These are phyloP conservation scores for Pelargonium cotyledonis DNA, from an alignment of 441 rosid genomes.

Conservation along the genomic window DNA sequence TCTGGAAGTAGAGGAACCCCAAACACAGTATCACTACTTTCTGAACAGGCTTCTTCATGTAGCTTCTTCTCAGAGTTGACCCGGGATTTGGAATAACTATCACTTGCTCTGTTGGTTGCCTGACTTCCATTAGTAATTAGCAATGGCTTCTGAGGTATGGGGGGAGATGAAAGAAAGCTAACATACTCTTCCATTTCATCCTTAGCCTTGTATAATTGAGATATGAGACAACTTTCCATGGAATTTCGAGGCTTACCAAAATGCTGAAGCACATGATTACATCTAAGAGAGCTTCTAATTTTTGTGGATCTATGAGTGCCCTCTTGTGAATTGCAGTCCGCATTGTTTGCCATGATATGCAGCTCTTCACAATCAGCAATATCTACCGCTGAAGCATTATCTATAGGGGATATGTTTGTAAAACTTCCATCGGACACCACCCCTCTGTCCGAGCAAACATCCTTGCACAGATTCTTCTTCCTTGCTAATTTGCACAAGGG, in stretches of 20 bases:
- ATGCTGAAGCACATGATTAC: constrained; percentile 21
- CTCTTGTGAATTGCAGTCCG: constrained; percentile 15
- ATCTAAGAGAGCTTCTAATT: constrained; percentile 26
- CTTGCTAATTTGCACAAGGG: constrained; percentile 19
- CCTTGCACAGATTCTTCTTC: constrained; percentile 31
- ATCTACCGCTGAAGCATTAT: constrained; percentile 29
- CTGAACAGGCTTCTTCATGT: background rate
- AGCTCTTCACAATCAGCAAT: constrained; percentile 22
- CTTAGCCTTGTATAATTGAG: constrained; percentile 45
- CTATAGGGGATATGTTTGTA: constrained; percentile 12
- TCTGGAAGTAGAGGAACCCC: background rate
- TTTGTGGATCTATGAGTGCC: background rate
- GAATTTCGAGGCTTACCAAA: constrained; percentile 44
- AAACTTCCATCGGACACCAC: constrained; percentile 15
- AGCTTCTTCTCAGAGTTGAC: background rate
- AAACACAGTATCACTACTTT: background rate
- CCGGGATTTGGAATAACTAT: background rate
- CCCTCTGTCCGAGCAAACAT: constrained; percentile 21
- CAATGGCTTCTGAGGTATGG: constrained; percentile 39
- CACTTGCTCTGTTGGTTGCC: constrained; percentile 37
- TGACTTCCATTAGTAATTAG: constrained; percentile 51
- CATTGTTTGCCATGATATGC: constrained; percentile 22
- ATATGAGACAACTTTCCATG: constrained; percentile 38
- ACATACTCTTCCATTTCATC: constrained; percentile 39
- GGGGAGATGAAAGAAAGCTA: constrained; percentile 36